These are phyloP conservation scores for Neopestalotiopsis sp. DNA, from an alignment of 2,329 filamentous ascomycete species.

Conservation along the genomic window DNA sequence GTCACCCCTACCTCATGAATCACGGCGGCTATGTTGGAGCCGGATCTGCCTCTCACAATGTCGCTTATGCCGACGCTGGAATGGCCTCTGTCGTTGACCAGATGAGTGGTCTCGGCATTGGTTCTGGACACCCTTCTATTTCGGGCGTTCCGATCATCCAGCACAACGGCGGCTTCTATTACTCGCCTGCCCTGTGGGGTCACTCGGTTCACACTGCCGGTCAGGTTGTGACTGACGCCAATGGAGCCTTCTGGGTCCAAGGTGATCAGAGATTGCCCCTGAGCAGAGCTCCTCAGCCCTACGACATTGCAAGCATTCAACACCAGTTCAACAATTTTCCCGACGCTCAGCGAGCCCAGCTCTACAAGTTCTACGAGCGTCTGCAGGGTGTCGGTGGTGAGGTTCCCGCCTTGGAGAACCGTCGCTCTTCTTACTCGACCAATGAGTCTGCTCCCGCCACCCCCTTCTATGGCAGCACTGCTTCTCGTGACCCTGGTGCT, in stretches of 20 bases:
- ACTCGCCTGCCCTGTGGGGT: neutral
- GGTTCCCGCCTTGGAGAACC: slow-evolving; percentile 67
- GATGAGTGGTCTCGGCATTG: slow-evolving; percentile 40
- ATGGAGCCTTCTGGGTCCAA: neutral
- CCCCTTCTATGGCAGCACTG: slow-evolving; percentile 64
- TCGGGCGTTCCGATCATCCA: neutral
- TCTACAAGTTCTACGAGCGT: slow-evolving; percentile 60
- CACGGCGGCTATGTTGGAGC: slow-evolving; percentile 26
- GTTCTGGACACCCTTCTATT: slow-evolving; percentile 16
- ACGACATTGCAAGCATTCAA: neutral
- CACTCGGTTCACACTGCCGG: neutral
- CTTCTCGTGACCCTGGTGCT: slow-evolving; percentile 64
- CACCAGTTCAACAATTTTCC: slow-evolving; percentile 25
- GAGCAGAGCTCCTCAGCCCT: neutral
- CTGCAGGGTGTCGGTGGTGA: slow-evolving; percentile 55
- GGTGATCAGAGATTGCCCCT: neutral
- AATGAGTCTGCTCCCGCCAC: slow-evolving; percentile 70
- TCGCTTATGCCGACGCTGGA: slow-evolving; percentile 24
- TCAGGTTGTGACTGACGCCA: neutral
- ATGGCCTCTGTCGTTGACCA: slow-evolving; percentile 29
- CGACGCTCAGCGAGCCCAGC: slow-evolving; percentile 39
- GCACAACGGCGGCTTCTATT: neutral
- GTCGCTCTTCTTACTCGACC: slow-evolving; percentile 70
- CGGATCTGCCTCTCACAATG: slow-evolving; percentile 24
- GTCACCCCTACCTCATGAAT: slow-evolving; percentile 28